Evolutionary conservation across 148 eudicot genomes (phyloP), one percentile per base, ranked within the genome.

Genomic region (Diospyros kaki): DNA sequence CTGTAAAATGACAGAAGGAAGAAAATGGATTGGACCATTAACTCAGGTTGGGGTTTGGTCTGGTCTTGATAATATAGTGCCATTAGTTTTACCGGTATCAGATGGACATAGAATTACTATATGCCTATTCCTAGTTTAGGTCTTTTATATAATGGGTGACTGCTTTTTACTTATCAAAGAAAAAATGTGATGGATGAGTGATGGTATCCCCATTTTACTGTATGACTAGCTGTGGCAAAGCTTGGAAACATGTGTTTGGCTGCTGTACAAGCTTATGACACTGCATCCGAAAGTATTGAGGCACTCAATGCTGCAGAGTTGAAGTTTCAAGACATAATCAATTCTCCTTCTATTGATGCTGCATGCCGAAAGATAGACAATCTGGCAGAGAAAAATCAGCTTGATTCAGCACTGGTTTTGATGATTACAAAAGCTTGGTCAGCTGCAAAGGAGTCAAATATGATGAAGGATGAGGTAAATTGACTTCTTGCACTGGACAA

Each of bases 381-480:
- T 83, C 84, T 92, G 80, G 97, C 98, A 38, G 86, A 83, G 77
- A 89, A 89, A 81, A 90, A 92, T 88, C 88, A 92, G 75, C 92
- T 92, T 76, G 96, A 92, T 89, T 87, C 98, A 17, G 86, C 96
- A 48, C 77, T 90, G 78, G 88, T 87, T 60, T 84, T 90, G 75
- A 87, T 87, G 94, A 86, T 86, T 74, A 84, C 92, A 59, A 94
- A 94, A 86, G 97, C 98, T 80, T 92, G 96, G 93, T 87, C 98
- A 69, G 84, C 90, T 83, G 91, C 92, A 76, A 89, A 94, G 83
- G 98, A 92, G 78, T 78, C 98, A 13, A 81, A 80, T 89, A 86
- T 94, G 90, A 79, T 79, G 75, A 89, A 92, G 81, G 93, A 89
- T 58, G 97, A 94, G 94, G 98, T 92, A 84, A 79, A 59, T 3